phyloP scores from a whole-genome alignment of 1,284 basidiomycete species.

The Sanguinoderma infundibulare region DNA sequence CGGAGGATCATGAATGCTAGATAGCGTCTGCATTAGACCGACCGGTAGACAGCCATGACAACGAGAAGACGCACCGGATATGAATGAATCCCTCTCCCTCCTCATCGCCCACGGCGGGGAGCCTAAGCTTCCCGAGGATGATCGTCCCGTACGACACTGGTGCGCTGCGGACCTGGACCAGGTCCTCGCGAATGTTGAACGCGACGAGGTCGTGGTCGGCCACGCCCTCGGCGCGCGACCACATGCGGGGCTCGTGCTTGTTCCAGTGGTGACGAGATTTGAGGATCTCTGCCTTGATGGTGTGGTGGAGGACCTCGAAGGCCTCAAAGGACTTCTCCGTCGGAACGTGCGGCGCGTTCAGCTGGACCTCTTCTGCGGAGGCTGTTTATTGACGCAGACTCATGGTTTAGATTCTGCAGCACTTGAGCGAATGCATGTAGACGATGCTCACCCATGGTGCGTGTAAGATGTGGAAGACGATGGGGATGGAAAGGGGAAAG shows the following conservation, averaged over 20 bases:
- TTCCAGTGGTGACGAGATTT: conserved; percentile 73
- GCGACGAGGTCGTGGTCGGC: conserved; percentile 54
- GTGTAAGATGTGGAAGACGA: background rate
- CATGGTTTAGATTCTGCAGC: no score
- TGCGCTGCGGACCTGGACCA: conserved; percentile 57
- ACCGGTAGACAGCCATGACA: background rate
- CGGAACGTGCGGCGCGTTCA: conserved; percentile 65
- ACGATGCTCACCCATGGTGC: background rate
- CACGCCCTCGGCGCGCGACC: conserved; percentile 58
- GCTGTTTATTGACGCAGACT: conserved; percentile 45
- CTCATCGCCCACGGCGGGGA: conserved; percentile 66
- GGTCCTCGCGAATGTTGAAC: conserved; percentile 60
- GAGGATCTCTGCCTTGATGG: conserved; percentile 66
- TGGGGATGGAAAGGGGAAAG: background rate
- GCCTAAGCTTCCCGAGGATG: conserved; percentile 75
- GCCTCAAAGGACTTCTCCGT: conserved; percentile 62
- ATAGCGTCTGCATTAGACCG: background rate
- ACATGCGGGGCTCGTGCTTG: conserved; percentile 75
- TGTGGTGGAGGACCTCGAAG: conserved; percentile 54
- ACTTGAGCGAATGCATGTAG: background rate
- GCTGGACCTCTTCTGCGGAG: conserved; percentile 53
- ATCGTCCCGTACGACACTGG: conserved; percentile 67
- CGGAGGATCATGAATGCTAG: conserved; percentile 73
- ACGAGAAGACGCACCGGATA: conserved; percentile 58
- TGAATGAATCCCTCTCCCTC: conserved; percentile 72